Evolutionary conservation across 176 grass and related monocot genomes (phyloP).

Genomic region (Saccharum spontaneum): DNA sequence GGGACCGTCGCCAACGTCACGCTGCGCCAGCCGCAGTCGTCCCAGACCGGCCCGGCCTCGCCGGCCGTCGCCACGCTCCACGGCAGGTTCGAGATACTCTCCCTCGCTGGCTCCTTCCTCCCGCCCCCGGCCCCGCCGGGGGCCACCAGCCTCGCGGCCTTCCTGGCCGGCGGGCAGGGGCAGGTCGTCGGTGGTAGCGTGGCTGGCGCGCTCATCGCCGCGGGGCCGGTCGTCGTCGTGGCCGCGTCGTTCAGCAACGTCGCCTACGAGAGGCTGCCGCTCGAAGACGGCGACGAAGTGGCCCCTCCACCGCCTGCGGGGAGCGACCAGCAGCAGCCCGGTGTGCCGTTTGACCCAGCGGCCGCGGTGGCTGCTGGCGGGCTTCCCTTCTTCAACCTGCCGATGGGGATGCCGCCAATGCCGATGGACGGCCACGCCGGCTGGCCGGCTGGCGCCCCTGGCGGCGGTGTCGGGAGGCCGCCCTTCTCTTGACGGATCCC

Average conservation of each 20-base stretch:
- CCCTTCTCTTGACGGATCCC: constrained; percentile 42
- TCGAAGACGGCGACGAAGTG: constrained; percentile 87
- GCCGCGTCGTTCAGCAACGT: constrained; percentile 99
- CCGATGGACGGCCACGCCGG: constrained; percentile 60
- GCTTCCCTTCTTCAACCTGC: constrained; percentile 86
- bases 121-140: constrained; percentile 89
- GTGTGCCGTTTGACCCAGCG: constrained; percentile 34
- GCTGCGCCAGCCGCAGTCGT: constrained; percentile 64
- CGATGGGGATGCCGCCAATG: constrained; percentile 78
- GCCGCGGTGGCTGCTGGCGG: constrained; percentile 29
- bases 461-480: constrained; percentile 40
- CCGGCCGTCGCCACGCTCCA: constrained; percentile 65
- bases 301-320: constrained; percentile 37
- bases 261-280: constrained; percentile 90
- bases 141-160: constrained; percentile 88
- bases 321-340: constrained; percentile 41
- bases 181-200: constrained; percentile 90
- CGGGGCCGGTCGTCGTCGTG: constrained; percentile 79
- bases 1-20: constrained; percentile 85
- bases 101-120: constrained; percentile 92
- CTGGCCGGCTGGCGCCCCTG: constrained; percentile 33
- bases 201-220: constrained; percentile 72
- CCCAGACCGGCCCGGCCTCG: constrained; percentile 32
- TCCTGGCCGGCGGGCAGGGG: constrained; percentile 72
- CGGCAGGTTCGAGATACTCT: constrained; percentile 94